Base-by-base conservation (phyloP, 2,329 filamentous ascomycete genomes). In the Sarocladium kiliense region DNA sequence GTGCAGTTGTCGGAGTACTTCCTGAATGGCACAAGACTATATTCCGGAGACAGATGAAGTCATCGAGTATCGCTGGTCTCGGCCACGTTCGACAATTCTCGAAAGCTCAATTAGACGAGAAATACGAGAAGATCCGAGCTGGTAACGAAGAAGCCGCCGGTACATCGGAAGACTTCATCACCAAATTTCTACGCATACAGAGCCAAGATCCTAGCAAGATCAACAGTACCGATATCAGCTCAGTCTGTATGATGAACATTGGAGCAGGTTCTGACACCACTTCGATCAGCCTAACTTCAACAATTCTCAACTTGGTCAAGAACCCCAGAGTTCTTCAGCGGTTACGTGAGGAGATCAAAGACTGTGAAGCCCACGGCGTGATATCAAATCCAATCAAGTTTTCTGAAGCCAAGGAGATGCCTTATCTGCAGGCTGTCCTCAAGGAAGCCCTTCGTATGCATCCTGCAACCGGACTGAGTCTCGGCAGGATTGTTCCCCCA, bases 361-460 rank as follows among this genome's bases (percentile, higher is more conserved):
- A 42, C 0, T 61, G 62, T 27, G 53, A 50, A 1, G n/a, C 27
- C 16, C 21, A 32, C 2, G 57, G 58, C 1, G 42, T 59, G 27
- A 50, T 66, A 5, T 63, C 62, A 9, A 11, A 6, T 44, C 57
- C 2, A 54, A 61, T 53, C 49, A 62, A 64, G 0, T 77, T 69
- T 61, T 72, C 65, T 25, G 71, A 73, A 58, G 69, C 59, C 2
- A 71, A 14, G 3, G 66, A 62, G 23, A 60, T 80, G 58, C 75
- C 74, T 0, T 82, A 79, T 58, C 65, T 80, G 12, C 74, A 80
- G 57, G 77, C 76, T 1, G 70, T 75, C 10, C 73, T 80, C 42
- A 78, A 78, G 55, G 78, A 81, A 59, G 74, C 74, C 0, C 61
- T 80, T 7, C 71, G 79, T 19, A 64, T 81, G 39, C 73, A 78